Conservation (phyloP, 169 alveolate genomes). For the Amoebophrya sp. region DNA sequence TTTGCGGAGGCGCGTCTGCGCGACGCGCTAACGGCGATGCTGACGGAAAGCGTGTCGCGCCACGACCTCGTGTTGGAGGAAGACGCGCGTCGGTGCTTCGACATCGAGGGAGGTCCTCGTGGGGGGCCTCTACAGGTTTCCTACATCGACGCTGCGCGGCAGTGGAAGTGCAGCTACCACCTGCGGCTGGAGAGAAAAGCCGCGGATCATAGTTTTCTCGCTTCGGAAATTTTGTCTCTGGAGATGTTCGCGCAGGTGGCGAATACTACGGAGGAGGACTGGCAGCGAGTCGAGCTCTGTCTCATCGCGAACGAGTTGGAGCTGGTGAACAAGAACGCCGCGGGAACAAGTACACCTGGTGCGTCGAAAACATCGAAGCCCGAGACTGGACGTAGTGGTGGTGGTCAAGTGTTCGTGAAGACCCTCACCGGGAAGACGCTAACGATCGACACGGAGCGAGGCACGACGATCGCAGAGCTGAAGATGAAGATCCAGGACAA, state of each 20-base stretch:
- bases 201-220: background rate
- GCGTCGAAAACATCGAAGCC: background rate
- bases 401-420: background rate
- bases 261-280: background rate
- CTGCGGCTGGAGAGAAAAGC: background rate
- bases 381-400: background rate
- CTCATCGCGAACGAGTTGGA: background rate
- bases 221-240: background rate
- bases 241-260: background rate
- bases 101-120: no score
- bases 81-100: background rate
- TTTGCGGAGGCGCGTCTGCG: background rate
- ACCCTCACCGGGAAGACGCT: no score
- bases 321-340: background rate
- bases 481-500: slow-evolving; percentile 42
- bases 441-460: no score
- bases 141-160: background rate
- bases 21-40: background rate
- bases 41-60: background rate
- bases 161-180: background rate
- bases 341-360: no score
- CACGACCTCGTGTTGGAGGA: background rate
- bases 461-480: slow-evolving; percentile 18
- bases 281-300: background rate
- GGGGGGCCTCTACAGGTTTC: background rate